Percentiles rank a stretch among this genome's conserved stretches.
Evolutionary conservation across 192 early-diverging fungal species (phyloP).

Genomic region (Backusella mclennaniae): DNA sequence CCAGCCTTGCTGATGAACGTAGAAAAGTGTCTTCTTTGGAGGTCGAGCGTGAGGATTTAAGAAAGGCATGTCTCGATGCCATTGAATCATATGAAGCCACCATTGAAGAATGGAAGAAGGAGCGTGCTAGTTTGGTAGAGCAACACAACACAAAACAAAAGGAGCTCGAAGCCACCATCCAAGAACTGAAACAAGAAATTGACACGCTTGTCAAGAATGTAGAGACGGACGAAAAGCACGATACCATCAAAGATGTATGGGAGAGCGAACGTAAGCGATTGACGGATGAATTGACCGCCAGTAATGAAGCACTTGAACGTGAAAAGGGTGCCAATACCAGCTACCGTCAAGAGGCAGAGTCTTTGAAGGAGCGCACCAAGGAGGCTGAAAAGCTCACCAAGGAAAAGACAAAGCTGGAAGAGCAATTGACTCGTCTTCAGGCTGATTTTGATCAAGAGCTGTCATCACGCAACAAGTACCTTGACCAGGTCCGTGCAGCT

Average conservation of each 20-base stretch:
- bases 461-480: constrained; percentile 14
- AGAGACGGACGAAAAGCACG: constrained; percentile 42
- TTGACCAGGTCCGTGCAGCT: constrained; percentile 23
- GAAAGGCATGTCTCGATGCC: constrained; percentile 43
- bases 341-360: constrained; percentile 34
- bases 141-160: constrained; percentile 22
- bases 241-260: constrained; percentile 50
- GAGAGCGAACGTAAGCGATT: constrained; percentile 49
- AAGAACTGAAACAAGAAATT: constrained; percentile 45
- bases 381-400: constrained; percentile 40
- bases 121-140: constrained; percentile 26
- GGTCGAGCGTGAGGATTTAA: constrained; percentile 35
- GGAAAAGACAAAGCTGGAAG: constrained; percentile 39
- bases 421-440: constrained; percentile 33
- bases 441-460: constrained; percentile 29
- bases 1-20: constrained; percentile 28
- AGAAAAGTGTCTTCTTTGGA: constrained; percentile 28
- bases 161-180: constrained; percentile 42
- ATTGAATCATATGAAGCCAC: constrained; percentile 46
- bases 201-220: constrained; percentile 41
- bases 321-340: constrained; percentile 31
- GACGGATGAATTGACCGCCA: constrained; percentile 34
- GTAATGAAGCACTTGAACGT: constrained; percentile 24
- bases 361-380: constrained; percentile 41
- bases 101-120: constrained; percentile 39